Evolutionary conservation across 257 asterid species (phyloP), one percentile per base, ranked within the genome.

Genomic region (Solanum okadae): DNA sequence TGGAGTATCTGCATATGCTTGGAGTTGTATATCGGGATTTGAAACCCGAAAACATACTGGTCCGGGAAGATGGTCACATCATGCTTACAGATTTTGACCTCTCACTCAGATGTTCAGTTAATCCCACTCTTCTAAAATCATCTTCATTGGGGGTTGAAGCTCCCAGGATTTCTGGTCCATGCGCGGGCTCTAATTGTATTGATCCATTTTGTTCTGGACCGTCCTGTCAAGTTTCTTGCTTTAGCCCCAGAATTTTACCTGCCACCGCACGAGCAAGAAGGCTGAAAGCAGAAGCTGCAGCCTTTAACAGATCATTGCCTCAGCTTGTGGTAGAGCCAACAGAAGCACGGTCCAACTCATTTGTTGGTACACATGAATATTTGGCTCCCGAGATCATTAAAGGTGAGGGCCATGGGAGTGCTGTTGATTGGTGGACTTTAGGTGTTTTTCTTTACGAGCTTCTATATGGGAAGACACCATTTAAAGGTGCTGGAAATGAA

Each of bases 351-450:
- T 96, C 99, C 86, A 95, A 96, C 92, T 96, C 99, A 0, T 96
- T 96, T 35, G 99, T 96, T 0, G 99, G 99, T 22, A 96, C 99
- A 16, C 99, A 96, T 44, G 99, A 96, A 93, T 96, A 96, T 88
- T 89, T 96, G 89, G 99, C 99, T 44, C 99, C 99, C 0, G 99
- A 96, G 91, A 96, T 96, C n/a, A 94, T 96, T 86, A 95, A 94
- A 89, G 99, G 99, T 4, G 98, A 96, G 86, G 98, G 98, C 23
- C 99, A 96, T 3, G 99, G 99, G 44, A 94, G 98, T 22, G 98
- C 98, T 1, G 99, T 96, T n/a, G 99, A 96, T 87, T 96, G 99
- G 99, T 96, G 99, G 99, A 96, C 98, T 6, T 86, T 96, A 14
- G 99, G 99, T 10, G 92, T 96, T 29, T 95, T 96, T 59, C 95